phyloP scores from a whole-genome alignment of 2,329 filamentous ascomycete genomes.

The Aspergillus piperis region DNA sequence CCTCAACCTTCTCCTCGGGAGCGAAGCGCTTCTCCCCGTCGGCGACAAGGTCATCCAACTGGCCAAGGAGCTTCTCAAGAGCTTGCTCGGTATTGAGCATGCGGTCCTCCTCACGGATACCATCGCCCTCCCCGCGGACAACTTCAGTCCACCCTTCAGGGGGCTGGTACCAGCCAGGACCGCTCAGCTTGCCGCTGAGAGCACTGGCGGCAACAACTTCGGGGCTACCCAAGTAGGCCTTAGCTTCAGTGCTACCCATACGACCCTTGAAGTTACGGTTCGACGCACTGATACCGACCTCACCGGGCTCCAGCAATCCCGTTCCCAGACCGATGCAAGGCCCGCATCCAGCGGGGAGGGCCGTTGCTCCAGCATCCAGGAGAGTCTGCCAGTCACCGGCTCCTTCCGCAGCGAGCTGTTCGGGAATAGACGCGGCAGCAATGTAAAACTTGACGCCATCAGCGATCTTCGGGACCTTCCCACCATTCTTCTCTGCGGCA shows the following conservation, averaged over 20 bases:
- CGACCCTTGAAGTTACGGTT: constrained; percentile 92
- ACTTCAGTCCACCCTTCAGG: constrained; percentile 65
- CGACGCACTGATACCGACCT: constrained; percentile 78
- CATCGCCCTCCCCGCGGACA: constrained; percentile 61
- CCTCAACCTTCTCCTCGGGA: constrained; percentile 54
- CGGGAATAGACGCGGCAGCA: constrained; percentile 76
- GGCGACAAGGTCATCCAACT: constrained; percentile 58
- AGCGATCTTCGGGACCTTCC: constrained; percentile 68
- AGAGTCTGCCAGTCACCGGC: constrained; percentile 83
- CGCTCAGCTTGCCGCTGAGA: constrained; percentile 56
- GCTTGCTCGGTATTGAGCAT: constrained; percentile 69
- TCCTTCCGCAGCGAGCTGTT: constrained; percentile 76
- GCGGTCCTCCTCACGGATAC: constrained; percentile 67
- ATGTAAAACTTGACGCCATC: constrained; percentile 83
- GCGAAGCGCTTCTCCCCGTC: constrained; percentile 63
- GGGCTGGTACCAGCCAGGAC: constrained; percentile 75
- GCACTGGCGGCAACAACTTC: constrained; percentile 92
- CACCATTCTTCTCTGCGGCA: constrained; percentile 62
- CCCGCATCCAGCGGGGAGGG: constrained; percentile 73
- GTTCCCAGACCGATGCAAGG: constrained; percentile 83
- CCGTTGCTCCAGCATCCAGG: constrained; percentile 73
- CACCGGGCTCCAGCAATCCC: constrained; percentile 79
- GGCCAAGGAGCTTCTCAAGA: constrained; percentile 68
- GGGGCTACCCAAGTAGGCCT: constrained; percentile 84
- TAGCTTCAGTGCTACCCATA: constrained; percentile 78